Evolutionary conservation across 2,329 filamentous ascomycete genomes (phyloP).

Genomic region (Ampelomyces quisqualis): DNA sequence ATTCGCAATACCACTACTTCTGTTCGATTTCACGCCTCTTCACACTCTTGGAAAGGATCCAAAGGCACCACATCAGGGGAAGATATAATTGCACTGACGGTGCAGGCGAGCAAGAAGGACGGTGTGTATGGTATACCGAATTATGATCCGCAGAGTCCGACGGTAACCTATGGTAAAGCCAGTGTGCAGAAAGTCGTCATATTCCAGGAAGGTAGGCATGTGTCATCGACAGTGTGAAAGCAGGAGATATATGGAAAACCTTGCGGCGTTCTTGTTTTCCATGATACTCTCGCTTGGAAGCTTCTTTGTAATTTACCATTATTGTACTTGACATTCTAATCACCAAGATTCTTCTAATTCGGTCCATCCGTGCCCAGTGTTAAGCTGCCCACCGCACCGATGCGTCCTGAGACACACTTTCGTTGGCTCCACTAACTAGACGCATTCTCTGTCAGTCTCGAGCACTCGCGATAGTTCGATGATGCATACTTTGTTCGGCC

Average conservation of each 20-base stretch:
- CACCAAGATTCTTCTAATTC: too few relatives aligned
- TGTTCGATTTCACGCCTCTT: constrained; percentile 21
- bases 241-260: not conserved
- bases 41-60: constrained; percentile 13
- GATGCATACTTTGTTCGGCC: too few relatives aligned
- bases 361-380: too few relatives aligned
- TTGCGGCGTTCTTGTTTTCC: not conserved
- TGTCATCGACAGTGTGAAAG: not conserved
- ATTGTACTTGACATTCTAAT: too few relatives aligned
- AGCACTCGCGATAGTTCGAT: too few relatives aligned
- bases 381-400: too few relatives aligned
- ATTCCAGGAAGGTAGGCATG: constrained; percentile 8
- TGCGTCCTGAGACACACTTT: too few relatives aligned
- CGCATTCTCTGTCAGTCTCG: too few relatives aligned
- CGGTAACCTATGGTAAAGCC: constrained; percentile 18
- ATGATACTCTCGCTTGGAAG: constrained; percentile 5
- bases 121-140: constrained; percentile 8
- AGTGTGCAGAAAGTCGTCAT: constrained; percentile 14
- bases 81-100: constrained; percentile 21
- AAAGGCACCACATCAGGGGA: constrained; percentile 1
- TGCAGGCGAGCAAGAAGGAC: constrained; percentile 9
- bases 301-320: too few relatives aligned
- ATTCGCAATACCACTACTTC: constrained; percentile 35
- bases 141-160: constrained; percentile 25
- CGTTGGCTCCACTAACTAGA: too few relatives aligned